phyloP scores from a whole-genome alignment of 768 basidiomycete species.

The Kwoniella sp. region DNA sequence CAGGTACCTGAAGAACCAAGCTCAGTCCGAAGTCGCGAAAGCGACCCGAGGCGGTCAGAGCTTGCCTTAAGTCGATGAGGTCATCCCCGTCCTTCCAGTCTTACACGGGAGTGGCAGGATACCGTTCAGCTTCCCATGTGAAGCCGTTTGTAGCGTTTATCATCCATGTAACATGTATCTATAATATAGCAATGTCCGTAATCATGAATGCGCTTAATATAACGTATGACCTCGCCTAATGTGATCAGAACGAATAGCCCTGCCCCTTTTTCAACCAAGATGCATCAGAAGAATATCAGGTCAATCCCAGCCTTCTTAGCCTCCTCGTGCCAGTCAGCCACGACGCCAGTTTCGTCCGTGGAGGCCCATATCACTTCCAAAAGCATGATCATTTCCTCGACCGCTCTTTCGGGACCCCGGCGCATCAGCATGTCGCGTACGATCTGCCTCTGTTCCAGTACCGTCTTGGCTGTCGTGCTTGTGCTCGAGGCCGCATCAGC shows the following conservation, averaged over 20 bases:
- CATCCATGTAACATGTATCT: too few species aligned
- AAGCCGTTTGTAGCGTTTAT: too few species aligned
- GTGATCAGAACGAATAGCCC: too few species aligned
- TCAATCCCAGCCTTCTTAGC: neutral
- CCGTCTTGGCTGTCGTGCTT: neutral
- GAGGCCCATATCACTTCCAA: neutral
- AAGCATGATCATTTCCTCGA: conserved; percentile 1
- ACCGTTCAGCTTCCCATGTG: too few species aligned
- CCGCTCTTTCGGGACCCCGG: conserved; percentile 1
- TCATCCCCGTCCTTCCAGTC: too few species aligned
- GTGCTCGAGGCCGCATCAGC: neutral
- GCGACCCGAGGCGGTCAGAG: conserved; percentile 60
- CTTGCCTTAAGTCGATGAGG: conserved; percentile 54
- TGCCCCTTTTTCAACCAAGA: too few species aligned
- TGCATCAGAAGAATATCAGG: conserved; percentile 4
- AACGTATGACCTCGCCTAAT: too few species aligned
- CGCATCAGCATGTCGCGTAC: neutral
- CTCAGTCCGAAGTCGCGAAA: conserved; percentile 63
- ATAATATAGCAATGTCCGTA: too few species aligned
- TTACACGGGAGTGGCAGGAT: too few species aligned
- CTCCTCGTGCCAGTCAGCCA: conserved; percentile 1
- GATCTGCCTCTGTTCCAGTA: neutral
- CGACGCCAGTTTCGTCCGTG: neutral
- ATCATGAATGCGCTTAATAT: too few species aligned
- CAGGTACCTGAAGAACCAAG: conserved; percentile 65